Conservation (phyloP, 2,329 filamentous ascomycete species). For the Decorospora gaudefroyi region DNA sequence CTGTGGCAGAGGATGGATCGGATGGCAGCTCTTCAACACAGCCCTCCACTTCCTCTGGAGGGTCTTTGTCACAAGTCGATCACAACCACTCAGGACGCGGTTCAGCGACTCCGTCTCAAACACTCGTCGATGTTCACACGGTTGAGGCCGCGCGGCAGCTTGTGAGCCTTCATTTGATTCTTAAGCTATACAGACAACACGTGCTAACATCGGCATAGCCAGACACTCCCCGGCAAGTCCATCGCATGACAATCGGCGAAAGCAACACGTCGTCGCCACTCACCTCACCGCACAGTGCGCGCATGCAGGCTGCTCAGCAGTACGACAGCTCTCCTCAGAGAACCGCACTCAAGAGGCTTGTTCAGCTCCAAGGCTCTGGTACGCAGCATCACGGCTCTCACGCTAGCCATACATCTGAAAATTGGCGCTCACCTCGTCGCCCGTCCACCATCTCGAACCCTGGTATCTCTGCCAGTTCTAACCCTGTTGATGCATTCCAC, state of each 20-base stretch:
- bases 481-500: neutral
- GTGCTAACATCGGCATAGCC: constrained; percentile 3
- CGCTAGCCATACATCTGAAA: constrained; percentile 6
- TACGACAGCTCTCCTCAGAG: constrained; percentile 12
- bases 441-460: constrained; percentile 8
- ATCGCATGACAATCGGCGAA: neutral
- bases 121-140: neutral
- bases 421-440: constrained; percentile 5
- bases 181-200: neutral
- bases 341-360: neutral
- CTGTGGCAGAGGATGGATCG: constrained; percentile 7
- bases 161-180: constrained; percentile 11
- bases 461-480: constrained; percentile 5
- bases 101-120: constrained; percentile 5
- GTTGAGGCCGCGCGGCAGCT: constrained; percentile 10
- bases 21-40: constrained; percentile 16
- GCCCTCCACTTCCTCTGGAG: constrained; percentile 16
- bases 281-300: neutral
- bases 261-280: constrained; percentile 1
- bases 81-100: neutral
- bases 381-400: constrained; percentile 9
- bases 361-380: neutral
- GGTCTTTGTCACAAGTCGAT: constrained; percentile 13
- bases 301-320: constrained; percentile 1
- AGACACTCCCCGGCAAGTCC: constrained; percentile 11